These are phyloP conservation scores for Fusarium tricinctum DNA, from an alignment of 2,329 filamentous ascomycete genomes.

Conservation along the genomic window DNA sequence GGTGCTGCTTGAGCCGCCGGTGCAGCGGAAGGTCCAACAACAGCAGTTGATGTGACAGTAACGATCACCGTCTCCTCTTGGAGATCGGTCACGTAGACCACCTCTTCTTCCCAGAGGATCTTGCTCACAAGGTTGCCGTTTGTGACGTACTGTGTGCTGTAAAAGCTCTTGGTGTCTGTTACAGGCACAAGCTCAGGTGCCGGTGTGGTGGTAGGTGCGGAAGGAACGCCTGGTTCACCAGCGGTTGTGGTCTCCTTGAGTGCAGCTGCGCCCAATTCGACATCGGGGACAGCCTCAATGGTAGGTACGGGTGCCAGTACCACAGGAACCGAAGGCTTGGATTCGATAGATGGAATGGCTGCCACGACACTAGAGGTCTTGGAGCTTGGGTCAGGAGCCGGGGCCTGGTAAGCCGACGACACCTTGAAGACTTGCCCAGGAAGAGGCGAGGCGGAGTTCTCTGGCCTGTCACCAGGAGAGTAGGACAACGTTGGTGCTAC, in stretches of 20 bases:
- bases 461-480: conserved; percentile 53
- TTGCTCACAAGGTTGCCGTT: conserved; percentile 65
- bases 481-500: conserved; percentile 53
- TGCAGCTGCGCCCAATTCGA: conserved; percentile 16
- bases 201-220: conserved; percentile 44
- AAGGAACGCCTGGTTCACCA: background rate
- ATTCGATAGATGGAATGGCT: conserved; percentile 23
- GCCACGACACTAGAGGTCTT: conserved; percentile 16
- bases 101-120: conserved; percentile 69
- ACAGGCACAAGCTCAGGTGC: conserved; percentile 45
- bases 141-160: conserved; percentile 68
- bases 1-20: conserved; percentile 1
- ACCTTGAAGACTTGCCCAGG: conserved; percentile 62
- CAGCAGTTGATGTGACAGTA: conserved; percentile 53
- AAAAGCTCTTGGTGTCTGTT: conserved; percentile 55
- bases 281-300: conserved; percentile 20
- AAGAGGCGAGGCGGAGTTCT: conserved; percentile 53
- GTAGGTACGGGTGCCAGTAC: conserved; percentile 23
- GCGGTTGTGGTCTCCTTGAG: conserved; percentile 27
- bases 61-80: conserved; percentile 59
- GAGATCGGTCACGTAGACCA: conserved; percentile 66
- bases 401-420: conserved; percentile 39
- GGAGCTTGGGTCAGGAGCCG: conserved; percentile 34
- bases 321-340: conserved; percentile 18
- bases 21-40: conserved; percentile 34